Base-by-base conservation (phyloP, 2,329 filamentous ascomycete genomes). In the Rhinocladiella similis region DNA sequence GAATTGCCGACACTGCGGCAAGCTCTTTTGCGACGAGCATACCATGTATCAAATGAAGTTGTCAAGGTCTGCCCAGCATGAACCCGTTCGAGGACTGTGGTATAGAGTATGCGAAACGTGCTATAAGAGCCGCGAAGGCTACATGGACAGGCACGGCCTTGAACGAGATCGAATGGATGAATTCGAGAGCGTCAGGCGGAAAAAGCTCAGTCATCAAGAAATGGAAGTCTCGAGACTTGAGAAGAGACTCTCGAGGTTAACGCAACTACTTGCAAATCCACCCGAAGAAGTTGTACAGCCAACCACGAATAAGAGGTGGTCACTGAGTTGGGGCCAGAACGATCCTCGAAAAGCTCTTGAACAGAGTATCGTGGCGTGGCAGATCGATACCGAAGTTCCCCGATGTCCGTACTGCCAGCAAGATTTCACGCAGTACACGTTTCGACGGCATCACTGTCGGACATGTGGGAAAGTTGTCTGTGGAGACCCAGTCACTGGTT, bases 31-130 rank as follows among this genome's bases (percentile, higher is more conserved):
- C 73, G 94, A 97, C 69, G 90, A 93, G 65, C 94, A 99, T 71
- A 97, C 94, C 50, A 96, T 99, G 92, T 99, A 97, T 69, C 93
- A 99, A 76, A 97, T 97, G 89, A 97, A 95, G 77, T 80, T 99
- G 10, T 96, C 92, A 7, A 82, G 92, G 53, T 88, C 91, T 27
- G 94, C 94, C 3, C 83, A 87, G 56, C 91, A 97, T 73, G 94
- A 99, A 62, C 93, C 94, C 0, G 84, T 94, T 1, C 80, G 93
- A 60, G 94, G 94, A 6, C 83, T 90, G 65, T 99, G 94, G 94
- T 96, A 90, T 66, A 79, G 94, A 50, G 93, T 97, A 1, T 99
- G 94, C 70, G 94, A 99, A 76, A 97, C 94, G n/a, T 99, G 94
- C 75, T 99, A 94, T 76, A 97, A 97, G 76, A 96, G 91, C 50